Evolutionary conservation across 2,329 filamentous ascomycete genomes (phyloP).

Genomic region (Akanthomyces lecanii): DNA sequence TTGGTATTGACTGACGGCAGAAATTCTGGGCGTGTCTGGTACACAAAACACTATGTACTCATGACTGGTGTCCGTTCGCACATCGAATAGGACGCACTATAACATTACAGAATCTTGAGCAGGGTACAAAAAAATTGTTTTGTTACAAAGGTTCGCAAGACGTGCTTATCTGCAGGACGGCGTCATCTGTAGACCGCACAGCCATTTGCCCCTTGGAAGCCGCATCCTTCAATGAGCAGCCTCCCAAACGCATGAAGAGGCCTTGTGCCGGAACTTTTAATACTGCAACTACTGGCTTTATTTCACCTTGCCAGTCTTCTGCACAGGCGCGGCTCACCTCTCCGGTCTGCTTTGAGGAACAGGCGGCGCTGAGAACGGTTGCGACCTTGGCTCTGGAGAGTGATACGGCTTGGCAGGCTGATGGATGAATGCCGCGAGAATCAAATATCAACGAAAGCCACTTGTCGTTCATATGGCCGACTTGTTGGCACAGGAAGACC

Average conservation of each 20-base stretch:
- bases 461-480: constrained; percentile 31
- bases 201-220: constrained; percentile 23
- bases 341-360: constrained; percentile 30
- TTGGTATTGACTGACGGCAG: constrained; percentile 38
- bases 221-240: constrained; percentile 42
- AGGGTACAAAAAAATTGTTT: constrained; percentile 25
- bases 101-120: constrained; percentile 23
- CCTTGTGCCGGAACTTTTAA: constrained; percentile 31
- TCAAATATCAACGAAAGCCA: constrained; percentile 39
- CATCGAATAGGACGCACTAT: constrained; percentile 39
- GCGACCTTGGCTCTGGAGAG: constrained; percentile 23
- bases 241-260: constrained; percentile 40
- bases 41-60: constrained; percentile 43
- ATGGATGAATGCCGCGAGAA: constrained; percentile 27
- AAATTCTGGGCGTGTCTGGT: constrained; percentile 29
- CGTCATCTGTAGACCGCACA: constrained; percentile 29
- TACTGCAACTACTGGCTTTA: constrained; percentile 24
- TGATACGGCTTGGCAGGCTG: constrained; percentile 27
- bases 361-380: constrained; percentile 28
- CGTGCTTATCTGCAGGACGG: constrained; percentile 27
- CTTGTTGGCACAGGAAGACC: constrained; percentile 28
- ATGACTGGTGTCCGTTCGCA: constrained; percentile 30
- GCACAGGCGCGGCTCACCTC: constrained; percentile 27
- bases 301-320: constrained; percentile 31
- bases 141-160: constrained; percentile 33